Percentiles rank a stretch among this genome's conserved stretches.
These are phyloP conservation scores for Amanita phalloides DNA, from an alignment of 768 basidiomycete species.

Conservation along the genomic window DNA sequence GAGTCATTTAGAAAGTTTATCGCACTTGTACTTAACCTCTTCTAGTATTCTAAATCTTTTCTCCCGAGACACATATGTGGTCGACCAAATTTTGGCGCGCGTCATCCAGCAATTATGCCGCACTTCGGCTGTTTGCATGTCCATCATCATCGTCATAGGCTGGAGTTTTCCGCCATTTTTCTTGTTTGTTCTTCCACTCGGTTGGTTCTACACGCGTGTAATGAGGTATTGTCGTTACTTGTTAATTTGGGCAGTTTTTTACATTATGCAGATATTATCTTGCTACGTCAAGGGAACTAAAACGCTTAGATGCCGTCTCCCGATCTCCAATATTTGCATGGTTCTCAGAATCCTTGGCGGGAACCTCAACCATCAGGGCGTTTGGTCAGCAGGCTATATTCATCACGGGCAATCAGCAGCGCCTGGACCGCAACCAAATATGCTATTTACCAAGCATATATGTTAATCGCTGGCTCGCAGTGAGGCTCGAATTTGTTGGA, in stretches of 20 bases:
- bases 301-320: conserved; percentile 81
- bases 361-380: conserved; percentile 76
- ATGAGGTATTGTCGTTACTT: conserved; percentile 47
- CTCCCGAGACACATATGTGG: conserved; percentile 77
- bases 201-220: conserved; percentile 70
- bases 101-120: conserved; percentile 66
- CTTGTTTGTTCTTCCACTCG: conserved; percentile 62
- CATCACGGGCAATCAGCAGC: conserved; percentile 52
- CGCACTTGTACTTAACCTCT: background rate
- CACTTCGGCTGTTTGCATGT: conserved; percentile 46
- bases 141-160: conserved; percentile 65
- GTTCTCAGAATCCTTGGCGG: conserved; percentile 71
- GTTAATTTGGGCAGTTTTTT: background rate
- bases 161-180: conserved; percentile 77
- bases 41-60: conserved; percentile 80
- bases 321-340: conserved; percentile 87
- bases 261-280: conserved; percentile 64
- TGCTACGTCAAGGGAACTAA: conserved; percentile 76
- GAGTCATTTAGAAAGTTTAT: conserved; percentile 8
- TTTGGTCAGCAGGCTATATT: conserved; percentile 67
- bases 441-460: conserved; percentile 63
- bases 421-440: conserved; percentile 81
- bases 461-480: conserved; percentile 77
- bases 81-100: conserved; percentile 75
- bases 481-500: conserved; percentile 79